Base-by-base conservation (phyloP, 2,329 filamentous ascomycete species). In the Furcasterigmium furcatum region DNA sequence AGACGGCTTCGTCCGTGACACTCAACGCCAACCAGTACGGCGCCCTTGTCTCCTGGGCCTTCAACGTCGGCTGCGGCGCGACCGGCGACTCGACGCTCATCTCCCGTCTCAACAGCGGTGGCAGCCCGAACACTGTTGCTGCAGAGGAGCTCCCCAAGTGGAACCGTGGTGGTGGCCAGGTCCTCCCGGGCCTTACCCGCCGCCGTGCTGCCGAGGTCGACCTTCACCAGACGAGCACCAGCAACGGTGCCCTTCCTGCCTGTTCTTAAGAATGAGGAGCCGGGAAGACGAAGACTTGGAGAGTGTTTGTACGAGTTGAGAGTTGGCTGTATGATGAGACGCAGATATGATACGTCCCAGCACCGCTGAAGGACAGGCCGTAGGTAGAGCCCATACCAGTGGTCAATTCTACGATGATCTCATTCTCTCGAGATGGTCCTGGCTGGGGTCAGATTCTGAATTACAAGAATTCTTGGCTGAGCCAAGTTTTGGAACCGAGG, bases 21-120 rank as follows among this genome's bases (percentile, higher is more conserved):
- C 59, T 76, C 34, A 75, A 77, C 52, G 66, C 61, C 25, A 77
- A 78, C 61, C 70, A 77, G 54, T 78, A 74, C 53, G 75, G 71
- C 32, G 74, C 74, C 1, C 67, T 78, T 2, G 68, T 76, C 32
- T 72, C 66, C 38, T 78, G 72, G 71, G 61, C 70, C 13, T 78
- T 70, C 66, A 79, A 78, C 53, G 62, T 73, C 35, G 74, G 74
- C 24, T 71, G 65, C 47, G 70, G 66, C 4, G 64, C 63, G 41
- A 61, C 67, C 4, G 46, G 49, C 16, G 55, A 52, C 0, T 76
- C 72, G 4, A 65, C 61, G 1, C 60, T 76, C 20, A 55, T 74
- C 47, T 55, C 54, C 40, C 61, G 69, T 9, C 62, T 75, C 45
- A 76, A 75, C 58, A 57, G 53, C 1, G 69, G 70, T 13, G 64